Evolutionary conservation across 352 stramenopile species (phyloP), one percentile per base, ranked within the genome.

Genomic region (Phytophthora pini): DNA sequence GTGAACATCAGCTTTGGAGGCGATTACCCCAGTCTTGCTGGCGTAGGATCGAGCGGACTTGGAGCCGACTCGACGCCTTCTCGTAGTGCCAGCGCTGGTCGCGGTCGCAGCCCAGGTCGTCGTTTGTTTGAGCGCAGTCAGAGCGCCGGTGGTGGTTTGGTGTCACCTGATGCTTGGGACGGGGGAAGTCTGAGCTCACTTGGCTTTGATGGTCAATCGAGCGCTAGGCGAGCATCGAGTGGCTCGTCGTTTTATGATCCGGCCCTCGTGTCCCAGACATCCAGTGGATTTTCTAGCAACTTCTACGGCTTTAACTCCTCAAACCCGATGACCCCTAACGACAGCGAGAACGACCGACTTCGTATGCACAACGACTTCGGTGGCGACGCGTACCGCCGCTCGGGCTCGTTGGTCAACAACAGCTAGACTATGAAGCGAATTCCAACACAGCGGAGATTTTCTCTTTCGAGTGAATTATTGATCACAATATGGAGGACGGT

Each of bases 1-100:
- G 87, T 95, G 29, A 93, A 95, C 73, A 95, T 95, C 51, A 95
- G 87, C 73, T 92, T 83, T 51, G 85, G 87, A n/a, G 82, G 83
- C 17, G 82, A 93, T 44, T 93, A 87, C 43, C 61, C 72, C 12
- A 76, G 54, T 27, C 15, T 65, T n/a, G 39, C 56, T 20, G 61
- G 54, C 11, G 12, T 44, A 26, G 56, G 43, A 27, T 43, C 61
- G 17, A 64, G 38, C 20, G 63, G 29, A 27, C 20, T 74, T 52
- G 56, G 34, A 24, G 29, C 31, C 40, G 39, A 55, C 1, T 51
- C 24, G 5, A 58, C 61, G 5, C 43, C 61, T 49, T 36, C 20
- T 54, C 62, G 53, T n/a, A 70, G 53, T 46, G 22, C 62, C 15
- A 72, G 45, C 27, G 48, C 46, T 34, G 50, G 45, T 4, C 66